These are phyloP conservation scores for Fusarium sp. DNA, from an alignment of 2,329 filamentous ascomycete species.

Conservation along the genomic window DNA sequence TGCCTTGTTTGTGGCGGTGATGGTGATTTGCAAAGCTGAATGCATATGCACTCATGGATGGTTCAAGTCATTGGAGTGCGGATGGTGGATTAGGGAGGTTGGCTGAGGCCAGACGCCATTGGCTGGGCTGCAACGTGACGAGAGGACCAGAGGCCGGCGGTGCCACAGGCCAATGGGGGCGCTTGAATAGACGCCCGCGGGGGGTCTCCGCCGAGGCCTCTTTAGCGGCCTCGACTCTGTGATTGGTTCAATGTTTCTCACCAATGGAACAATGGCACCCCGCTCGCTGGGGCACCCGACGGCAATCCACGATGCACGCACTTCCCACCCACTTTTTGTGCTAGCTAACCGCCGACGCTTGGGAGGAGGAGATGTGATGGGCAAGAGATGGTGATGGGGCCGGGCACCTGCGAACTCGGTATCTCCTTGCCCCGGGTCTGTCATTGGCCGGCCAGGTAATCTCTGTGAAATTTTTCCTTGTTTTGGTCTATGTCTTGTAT, in stretches of 20 bases:
- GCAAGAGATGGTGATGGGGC: constrained; percentile 19
- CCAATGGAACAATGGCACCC: constrained; percentile 2
- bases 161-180: constrained; percentile 39
- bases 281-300: constrained; percentile 1
- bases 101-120: constrained; percentile 23
- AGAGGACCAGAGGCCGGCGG: constrained; percentile 23
- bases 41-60: constrained; percentile 17
- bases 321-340: constrained; percentile 31
- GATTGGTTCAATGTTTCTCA: constrained; percentile 31
- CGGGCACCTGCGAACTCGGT: constrained; percentile 29
- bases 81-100: constrained; percentile 11
- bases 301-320: constrained; percentile 27
- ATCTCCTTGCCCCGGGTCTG: constrained; percentile 29
- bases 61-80: constrained; percentile 10
- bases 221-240: constrained; percentile 16
- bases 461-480: constrained; percentile 4
- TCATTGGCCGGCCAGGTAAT: constrained; percentile 31
- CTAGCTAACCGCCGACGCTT: constrained; percentile 40
- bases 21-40: constrained; percentile 29
- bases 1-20: constrained; percentile 4
- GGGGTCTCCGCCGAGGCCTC: constrained; percentile 14
- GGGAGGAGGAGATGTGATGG: constrained; percentile 34
- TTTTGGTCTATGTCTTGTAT: constrained; percentile 9
- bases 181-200: constrained; percentile 38
- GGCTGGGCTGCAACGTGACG: constrained; percentile 40